These are phyloP conservation scores for Cladorrhinum sp. DNA, from an alignment of 2,329 filamentous ascomycete species.

Conservation along the genomic window DNA sequence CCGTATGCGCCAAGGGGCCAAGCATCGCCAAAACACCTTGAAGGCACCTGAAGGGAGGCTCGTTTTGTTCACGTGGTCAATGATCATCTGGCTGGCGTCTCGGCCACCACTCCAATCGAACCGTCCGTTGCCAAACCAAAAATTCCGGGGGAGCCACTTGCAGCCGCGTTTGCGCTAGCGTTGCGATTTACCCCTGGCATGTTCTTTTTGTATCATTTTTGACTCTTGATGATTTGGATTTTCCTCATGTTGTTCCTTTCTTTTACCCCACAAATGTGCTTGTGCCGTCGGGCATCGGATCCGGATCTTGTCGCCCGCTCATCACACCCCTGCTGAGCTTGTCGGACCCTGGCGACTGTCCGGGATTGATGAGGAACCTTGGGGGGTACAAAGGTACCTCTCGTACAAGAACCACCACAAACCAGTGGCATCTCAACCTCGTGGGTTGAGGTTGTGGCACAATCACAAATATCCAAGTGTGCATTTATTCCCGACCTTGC, in stretches of 20 bases:
- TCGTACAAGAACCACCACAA: neutral
- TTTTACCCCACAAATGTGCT: conserved; percentile 6
- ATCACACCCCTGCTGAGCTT: neutral
- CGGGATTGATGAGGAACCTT: neutral
- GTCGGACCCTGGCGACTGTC: neutral
- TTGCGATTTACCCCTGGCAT: neutral
- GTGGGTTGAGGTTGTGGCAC: neutral
- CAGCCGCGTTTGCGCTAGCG: conserved; percentile 22
- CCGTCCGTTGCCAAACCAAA: neutral
- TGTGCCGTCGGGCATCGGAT: neutral
- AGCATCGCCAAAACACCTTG: neutral
- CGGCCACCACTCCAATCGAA: conserved; percentile 2
- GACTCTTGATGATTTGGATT: conserved; percentile 6
- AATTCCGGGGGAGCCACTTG: conserved; percentile 26
- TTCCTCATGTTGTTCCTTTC: neutral
- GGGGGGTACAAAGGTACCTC: neutral
- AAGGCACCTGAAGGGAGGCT: conserved; percentile 10
- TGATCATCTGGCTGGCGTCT: conserved; percentile 18
- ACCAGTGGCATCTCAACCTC: neutral
- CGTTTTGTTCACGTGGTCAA: conserved; percentile 22
- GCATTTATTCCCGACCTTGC: neutral
- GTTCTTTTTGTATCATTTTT: neutral
- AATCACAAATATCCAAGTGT: neutral
- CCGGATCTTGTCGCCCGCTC: conserved; percentile 7
- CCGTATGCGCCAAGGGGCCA: conserved; percentile 5